Evolutionary conservation across 331 rosid species (phyloP), one percentile per base, ranked within the genome.

Genomic region (Quercus tomentella): DNA sequence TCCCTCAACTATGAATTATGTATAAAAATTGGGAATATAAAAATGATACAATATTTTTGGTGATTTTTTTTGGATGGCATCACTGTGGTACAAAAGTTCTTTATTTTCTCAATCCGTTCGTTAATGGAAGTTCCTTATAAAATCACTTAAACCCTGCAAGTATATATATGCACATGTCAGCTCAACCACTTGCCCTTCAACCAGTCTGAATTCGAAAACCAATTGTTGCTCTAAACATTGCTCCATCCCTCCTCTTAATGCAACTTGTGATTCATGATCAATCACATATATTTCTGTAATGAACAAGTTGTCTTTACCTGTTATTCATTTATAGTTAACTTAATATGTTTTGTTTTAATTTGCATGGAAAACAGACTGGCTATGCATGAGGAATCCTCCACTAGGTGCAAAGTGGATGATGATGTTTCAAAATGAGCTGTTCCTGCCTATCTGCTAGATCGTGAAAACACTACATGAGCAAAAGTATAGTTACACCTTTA

Each of bases 331-430:
- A 3, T 65, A 65, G 70, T 15, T 30, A 28, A 5, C 21, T 16
- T 21, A 74, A 72, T 30, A 20, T 20, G 4, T 22, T 56, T 65
- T 14, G 5, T 16, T 28, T 28, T 28, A 28, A 28, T 55, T 45
- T 78, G 18, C 52, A 30, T 71, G 33, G 77, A 76, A 56, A 49
- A 84, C 88, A 94, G 97, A 69, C 83, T 94, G 86, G 89, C 88
- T 56, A 91, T 91, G 94, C 98, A 94, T 55, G 97, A 92, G 78
- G 98, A 94, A 81, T 92, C 98, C 15, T 84, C 94, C 21, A 73
- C 86, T 51, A 86, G 96, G 82, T 92, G 93, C 67, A 94, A 92
- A 91, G 87, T 87, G 49, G 97, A 92, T 75, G 98, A 94, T 75
- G 92, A 90, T 85, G 94, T 92, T 74, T 89, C 85, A 2, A 92